These are phyloP conservation scores for Capsicum baccatum DNA, from an alignment of 257 asterid species.

Conservation along the genomic window DNA sequence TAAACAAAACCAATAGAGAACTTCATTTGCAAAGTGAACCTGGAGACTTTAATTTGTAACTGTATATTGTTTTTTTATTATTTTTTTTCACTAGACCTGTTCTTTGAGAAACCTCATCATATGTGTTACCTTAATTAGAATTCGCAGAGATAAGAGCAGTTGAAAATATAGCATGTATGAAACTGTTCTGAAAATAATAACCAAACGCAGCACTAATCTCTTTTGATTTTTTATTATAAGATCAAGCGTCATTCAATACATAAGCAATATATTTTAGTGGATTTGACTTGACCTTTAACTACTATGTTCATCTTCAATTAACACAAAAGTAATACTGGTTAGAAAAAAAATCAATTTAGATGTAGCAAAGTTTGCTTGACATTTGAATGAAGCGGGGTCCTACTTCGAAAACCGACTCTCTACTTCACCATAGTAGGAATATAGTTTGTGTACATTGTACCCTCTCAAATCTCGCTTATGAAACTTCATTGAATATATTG, in stretches of 20 bases:
- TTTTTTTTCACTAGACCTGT: not conserved
- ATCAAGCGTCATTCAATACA: not conserved
- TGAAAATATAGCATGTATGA: not conserved
- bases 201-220: not conserved
- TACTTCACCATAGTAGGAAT: no score
- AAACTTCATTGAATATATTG: not conserved
- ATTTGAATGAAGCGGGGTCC: not conserved
- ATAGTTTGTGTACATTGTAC: rapidly evolving
- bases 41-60: not conserved
- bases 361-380: not conserved
- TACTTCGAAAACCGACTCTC: not conserved
- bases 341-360: not conserved
- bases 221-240: not conserved
- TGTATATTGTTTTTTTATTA: not conserved
- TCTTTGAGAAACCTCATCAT: not conserved
- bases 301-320: not conserved
- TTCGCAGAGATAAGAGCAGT: not conserved
- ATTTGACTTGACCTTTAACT: not conserved
- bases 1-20: not conserved
- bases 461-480: not conserved
- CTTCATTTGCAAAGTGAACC: not conserved
- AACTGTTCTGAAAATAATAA: not conserved
- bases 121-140: not conserved
- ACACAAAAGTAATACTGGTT: not conserved
- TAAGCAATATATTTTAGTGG: not conserved